Conservation (phyloP, 495 filamentous ascomycete genomes). For the Parathielavia hyrcaniae region DNA sequence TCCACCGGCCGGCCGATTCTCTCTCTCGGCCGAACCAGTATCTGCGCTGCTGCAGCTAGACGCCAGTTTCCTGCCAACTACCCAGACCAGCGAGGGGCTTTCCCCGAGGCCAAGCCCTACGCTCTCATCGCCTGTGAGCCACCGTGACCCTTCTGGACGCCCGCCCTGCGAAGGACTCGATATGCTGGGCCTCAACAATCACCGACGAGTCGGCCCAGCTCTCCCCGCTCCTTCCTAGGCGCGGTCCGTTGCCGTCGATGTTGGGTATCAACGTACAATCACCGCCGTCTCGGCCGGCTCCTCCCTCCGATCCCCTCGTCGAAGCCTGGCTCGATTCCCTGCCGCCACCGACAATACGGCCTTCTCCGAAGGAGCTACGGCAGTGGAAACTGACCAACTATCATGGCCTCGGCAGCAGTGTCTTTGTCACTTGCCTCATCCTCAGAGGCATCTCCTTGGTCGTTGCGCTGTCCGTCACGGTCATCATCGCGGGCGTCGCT, state of each 20-base stretch:
- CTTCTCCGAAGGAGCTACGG: conserved; percentile 16
- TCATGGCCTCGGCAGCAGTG: conserved; percentile 7
- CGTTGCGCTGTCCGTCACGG: conserved; percentile 11
- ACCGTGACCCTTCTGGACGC: background rate
- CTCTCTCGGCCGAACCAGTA: background rate
- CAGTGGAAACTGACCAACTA: conserved; percentile 23
- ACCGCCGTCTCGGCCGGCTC: conserved; percentile 19
- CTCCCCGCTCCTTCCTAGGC: conserved; percentile 9
- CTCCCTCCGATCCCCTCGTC: conserved; percentile 15
- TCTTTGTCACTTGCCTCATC: conserved; percentile 16
- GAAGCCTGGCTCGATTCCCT: conserved; percentile 28
- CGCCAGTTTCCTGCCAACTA: background rate
- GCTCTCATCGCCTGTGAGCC: background rate
- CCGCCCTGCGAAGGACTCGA: conserved; percentile 1
- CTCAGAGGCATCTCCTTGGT: conserved; percentile 20
- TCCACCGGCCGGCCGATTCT: background rate
- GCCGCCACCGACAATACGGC: conserved; percentile 14
- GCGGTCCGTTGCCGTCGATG: conserved; percentile 5
- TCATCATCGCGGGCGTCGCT: conserved; percentile 8
- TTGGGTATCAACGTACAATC: conserved; percentile 1
- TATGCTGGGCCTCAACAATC: conserved; percentile 1
- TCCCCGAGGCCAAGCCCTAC: background rate
- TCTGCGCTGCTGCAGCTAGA: conserved; percentile 3
- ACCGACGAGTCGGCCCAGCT: background rate
- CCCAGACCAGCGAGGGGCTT: background rate